Conservation (phyloP, 2,329 filamentous ascomycete genomes). For the Calonectria pauciramosa region DNA sequence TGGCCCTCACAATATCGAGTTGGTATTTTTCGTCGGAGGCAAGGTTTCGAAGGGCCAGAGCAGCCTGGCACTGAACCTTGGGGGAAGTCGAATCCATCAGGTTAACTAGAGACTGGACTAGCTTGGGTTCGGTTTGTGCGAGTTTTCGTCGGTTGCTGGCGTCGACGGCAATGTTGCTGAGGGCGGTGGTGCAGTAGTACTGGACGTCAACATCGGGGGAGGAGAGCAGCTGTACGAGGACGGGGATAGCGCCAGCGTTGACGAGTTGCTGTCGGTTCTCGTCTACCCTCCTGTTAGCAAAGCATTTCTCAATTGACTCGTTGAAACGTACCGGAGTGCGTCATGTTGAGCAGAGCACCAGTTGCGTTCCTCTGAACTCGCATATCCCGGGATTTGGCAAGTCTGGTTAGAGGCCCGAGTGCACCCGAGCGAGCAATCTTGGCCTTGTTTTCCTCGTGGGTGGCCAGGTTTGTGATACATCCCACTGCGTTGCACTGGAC, state of each 20-base stretch:
- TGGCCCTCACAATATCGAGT: constrained; percentile 93
- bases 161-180: constrained; percentile 99
- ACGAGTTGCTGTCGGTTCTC: constrained; percentile 98
- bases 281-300: constrained; percentile 67
- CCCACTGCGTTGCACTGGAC: constrained; percentile 99
- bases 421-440: constrained; percentile 97
- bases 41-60: constrained; percentile 91
- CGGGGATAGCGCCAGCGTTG: constrained; percentile 96
- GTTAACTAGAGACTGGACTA: constrained; percentile 94
- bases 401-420: constrained; percentile 87
- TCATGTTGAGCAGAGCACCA: constrained; percentile 97
- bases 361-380: constrained; percentile 97
- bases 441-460: constrained; percentile 98
- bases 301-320: too few species aligned
- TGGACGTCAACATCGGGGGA: constrained; percentile 97
- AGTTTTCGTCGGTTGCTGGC: constrained; percentile 90
- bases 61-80: constrained; percentile 98
- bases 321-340: constrained; percentile 84
- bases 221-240: constrained; percentile 93
- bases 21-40: constrained; percentile 99
- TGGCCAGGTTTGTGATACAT: constrained; percentile 98
- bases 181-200: constrained; percentile 98
- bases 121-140: constrained; percentile 88
- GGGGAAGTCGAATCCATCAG: constrained; percentile 98
- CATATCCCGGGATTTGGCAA: constrained; percentile 99